These are phyloP conservation scores for Artemisia annua DNA, from an alignment of 129 eudicot species.

Conservation along the genomic window DNA sequence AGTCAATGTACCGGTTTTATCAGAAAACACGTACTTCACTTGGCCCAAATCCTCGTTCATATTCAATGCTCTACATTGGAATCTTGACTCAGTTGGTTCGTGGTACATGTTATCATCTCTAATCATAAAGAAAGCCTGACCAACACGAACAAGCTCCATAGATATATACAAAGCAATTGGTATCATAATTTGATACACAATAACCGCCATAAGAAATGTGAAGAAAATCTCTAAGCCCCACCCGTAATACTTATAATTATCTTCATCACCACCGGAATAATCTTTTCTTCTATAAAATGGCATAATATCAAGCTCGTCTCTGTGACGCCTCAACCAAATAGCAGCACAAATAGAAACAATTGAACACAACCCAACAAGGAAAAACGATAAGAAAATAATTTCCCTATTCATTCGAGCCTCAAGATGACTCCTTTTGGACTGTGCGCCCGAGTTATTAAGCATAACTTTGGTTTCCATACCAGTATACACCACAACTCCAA, in stretches of 20 bases:
- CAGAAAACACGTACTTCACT: conserved; percentile 87
- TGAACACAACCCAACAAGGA: conserved; percentile 64
- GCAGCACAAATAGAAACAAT: conserved; percentile 64
- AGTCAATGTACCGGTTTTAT: conserved; percentile 92
- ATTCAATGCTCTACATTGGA: conserved; percentile 91
- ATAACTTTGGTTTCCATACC: conserved; percentile 93
- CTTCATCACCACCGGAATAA: conserved; percentile 45
- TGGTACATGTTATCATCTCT: conserved; percentile 65
- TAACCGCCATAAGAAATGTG: conserved; percentile 82
- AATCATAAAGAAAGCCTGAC: conserved; percentile 95
- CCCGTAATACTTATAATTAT: conserved; percentile 73
- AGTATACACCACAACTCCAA: conserved; percentile 88
- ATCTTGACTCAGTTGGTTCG: conserved; percentile 55
- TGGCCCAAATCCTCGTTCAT: conserved; percentile 95
- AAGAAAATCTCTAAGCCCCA: conserved; percentile 82
- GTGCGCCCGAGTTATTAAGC: conserved; percentile 95
- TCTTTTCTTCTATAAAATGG: conserved; percentile 72
- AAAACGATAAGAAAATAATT: conserved; percentile 63
- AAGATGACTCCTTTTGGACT: conserved; percentile 82
- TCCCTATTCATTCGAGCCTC: conserved; percentile 86
- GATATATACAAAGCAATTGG: conserved; percentile 94
- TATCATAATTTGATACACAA: conserved; percentile 90
- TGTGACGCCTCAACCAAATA: conserved; percentile 75
- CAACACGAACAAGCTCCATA: conserved; percentile 94
- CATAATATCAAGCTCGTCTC: conserved; percentile 66